phyloP scores from a whole-genome alignment of 2,329 filamentous ascomycete species.

The Beauveria asiatica region DNA sequence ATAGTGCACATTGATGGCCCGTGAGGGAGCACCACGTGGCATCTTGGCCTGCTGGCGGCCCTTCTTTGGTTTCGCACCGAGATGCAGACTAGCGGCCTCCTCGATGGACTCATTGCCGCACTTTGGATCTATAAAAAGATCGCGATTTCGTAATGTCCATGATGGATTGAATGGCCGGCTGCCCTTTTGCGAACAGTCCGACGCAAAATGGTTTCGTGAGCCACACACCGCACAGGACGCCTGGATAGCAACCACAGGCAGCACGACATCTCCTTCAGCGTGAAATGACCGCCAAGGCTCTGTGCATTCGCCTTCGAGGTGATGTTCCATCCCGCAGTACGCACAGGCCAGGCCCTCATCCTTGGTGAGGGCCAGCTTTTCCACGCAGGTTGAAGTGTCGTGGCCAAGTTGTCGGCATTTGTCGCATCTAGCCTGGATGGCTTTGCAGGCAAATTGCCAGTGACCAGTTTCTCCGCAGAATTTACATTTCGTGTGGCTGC shows the following conservation, averaged over 20 bases:
- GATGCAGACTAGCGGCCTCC: conserved; percentile 19
- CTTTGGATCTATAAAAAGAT: conserved; percentile 39
- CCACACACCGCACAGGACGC: conserved; percentile 51
- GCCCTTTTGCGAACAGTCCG: conserved; percentile 38
- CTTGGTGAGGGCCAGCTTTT: conserved; percentile 44
- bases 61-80: conserved; percentile 13
- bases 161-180: conserved; percentile 29
- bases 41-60: conserved; percentile 23
- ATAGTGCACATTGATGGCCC: conserved; percentile 33
- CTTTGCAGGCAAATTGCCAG: conserved; percentile 42
- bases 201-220: conserved; percentile 43
- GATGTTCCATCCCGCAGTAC: conserved; percentile 46
- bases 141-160: conserved; percentile 43
- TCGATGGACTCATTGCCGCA: conserved; percentile 33
- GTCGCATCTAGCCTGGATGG: conserved; percentile 36
- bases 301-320: conserved; percentile 52
- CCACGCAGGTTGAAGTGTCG: conserved; percentile 37
- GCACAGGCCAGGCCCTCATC: conserved; percentile 51
- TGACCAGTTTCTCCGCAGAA: conserved; percentile 40
- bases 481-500: conserved; percentile 38
- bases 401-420: conserved; percentile 60
- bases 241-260: conserved; percentile 41
- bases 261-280: conserved; percentile 29
- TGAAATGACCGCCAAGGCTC: conserved; percentile 52
- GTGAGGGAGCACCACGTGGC: conserved; percentile 24